Percentiles rank a stretch among this genome's conserved stretches.
Conservation (phyloP, 257 asterid species). For the Primulina huaijiensis region DNA sequence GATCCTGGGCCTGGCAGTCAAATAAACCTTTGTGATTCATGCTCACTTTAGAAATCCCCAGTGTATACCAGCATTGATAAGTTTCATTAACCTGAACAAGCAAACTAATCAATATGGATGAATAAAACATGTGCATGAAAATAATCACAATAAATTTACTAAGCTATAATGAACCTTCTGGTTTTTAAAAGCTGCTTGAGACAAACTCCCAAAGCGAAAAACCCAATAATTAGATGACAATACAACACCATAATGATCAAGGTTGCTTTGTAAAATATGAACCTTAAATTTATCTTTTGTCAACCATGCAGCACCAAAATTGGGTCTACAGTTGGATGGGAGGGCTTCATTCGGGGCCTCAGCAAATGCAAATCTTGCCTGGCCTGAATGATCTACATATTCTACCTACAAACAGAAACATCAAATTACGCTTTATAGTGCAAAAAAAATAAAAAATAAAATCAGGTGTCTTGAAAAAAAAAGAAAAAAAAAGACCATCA, state of each 20-base stretch:
- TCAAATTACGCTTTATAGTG: conserved; percentile 13
- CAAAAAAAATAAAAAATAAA: neutral
- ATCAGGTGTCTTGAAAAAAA: conserved; percentile 11
- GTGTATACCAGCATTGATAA: conserved; percentile 83
- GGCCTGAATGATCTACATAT: conserved; percentile 86
- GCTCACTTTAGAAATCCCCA: conserved; percentile 75
- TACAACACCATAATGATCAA: conserved; percentile 21
- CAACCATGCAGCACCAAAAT: conserved; percentile 87
- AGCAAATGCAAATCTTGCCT: conserved; percentile 65
- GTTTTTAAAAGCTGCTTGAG: conserved; percentile 7
- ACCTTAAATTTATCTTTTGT: conserved; percentile 86
- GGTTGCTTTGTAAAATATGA: conserved; percentile 21
- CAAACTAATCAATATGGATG: conserved; percentile 23
- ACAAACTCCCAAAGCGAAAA: conserved; percentile 13
- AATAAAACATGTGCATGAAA: neutral
- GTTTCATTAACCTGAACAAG: conserved; percentile 79
- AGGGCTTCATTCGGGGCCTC: conserved; percentile 98
- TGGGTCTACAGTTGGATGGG: conserved; percentile 82
- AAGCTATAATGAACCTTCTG: conserved; percentile 11
- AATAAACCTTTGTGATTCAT: conserved; percentile 66
- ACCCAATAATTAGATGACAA: conserved; percentile 15
- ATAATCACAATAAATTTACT: conserved; percentile 4
- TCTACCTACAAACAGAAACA: conserved; percentile 54
- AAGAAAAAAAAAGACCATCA: neutral
- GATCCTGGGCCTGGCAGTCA: conserved; percentile 77